Evolutionary conservation across 140 eudicot genomes (phyloP), one percentile per base, ranked within the genome.

Genomic region (Bidens hawaiensis): DNA sequence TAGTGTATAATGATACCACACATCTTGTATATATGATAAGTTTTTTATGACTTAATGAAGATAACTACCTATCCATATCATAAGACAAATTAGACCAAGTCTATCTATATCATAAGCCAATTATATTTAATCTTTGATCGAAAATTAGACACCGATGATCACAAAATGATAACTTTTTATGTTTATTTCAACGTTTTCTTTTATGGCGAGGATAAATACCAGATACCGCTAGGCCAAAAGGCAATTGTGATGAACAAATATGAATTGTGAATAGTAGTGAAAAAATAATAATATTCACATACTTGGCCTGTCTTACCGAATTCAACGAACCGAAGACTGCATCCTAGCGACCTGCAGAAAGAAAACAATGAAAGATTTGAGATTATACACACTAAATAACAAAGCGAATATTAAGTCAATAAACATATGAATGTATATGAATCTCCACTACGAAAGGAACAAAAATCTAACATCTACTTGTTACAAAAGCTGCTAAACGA

Each of bases 281-380:
- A 1, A 1, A 19, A 40, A 27, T 49, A n/a, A 24, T 6, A 36
- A 22, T 19, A n/a, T 64, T 22, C 28, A 38, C 56, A 31, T 10
- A 53, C 72, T 14, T 34, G 46, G 25, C 47, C 19, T 27, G 21
- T 25, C 57, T 51, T 18, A 19, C 57, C 11, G 2, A 17, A 55
- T 24, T 17, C 40, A 12, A 64, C 0, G 19, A 64, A 33, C 54
- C 27, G 14, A 56, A 53, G 16, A 53, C 8, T 17, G 67, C 68
- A 65, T 64, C 67, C 13, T 18, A 67, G 11, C 21, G 15, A 49
- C 74, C 79, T 67, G 74, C 40, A 48, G 6, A 61, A 33, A 66
- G 42, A 36, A 59, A 67, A 38, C 50, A 50, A 28, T 6, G n/a
- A 22, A 48, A n/a, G 48, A 57, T 48, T n/a, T 58, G n/a, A 73